Evolutionary conservation across 2,329 filamentous ascomycete genomes (phyloP), one percentile per base, ranked within the genome.

Genomic region (Fusarium sterilihyphosum): DNA sequence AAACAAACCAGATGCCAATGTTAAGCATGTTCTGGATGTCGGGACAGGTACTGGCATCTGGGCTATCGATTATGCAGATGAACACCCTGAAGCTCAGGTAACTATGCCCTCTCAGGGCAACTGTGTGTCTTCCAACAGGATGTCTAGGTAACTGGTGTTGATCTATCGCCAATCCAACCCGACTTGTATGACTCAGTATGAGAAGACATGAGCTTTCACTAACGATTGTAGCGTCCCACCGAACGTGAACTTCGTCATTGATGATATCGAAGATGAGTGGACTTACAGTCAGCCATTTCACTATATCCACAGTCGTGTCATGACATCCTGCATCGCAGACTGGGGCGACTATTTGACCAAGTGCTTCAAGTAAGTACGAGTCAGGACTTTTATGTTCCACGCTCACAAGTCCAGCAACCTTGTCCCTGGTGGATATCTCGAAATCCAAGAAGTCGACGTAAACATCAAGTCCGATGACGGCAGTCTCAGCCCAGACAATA

Each of bases 1-100:
- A 7, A 76, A 74, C 24, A 53, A 59, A 3, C 53, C 68, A 10
- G 67, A 44, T 38, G 41, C 60, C 26, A 73, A 68, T 20, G 72
- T 57, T 2, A 65, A 59, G 10, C 57, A 53, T n/a, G 72, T 77
- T 14, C 49, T 77, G 3, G 72, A 77, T 22, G 14, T 77, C 9
- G 74, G 74, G 16, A 77, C 74, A 1, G 74, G 74, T 2, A 77
- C 74, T 7, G 72, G 74, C 8, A 73, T 77, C 6, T 77, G 74
- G 74, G 74, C 74, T 3, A 61, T 77, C 3, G 74, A 77, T 31
- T 76, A 62, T 31, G 73, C 52, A 2, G 73, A 73, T 17, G 73
- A 76, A 22, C 61, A 71, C 5, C 70, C 70, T 12, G 57, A 71
- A 10, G 38, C 73, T 3, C 43, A 73, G 37, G 73, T 68, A 16